Evolutionary conservation across 495 filamentous ascomycete genomes (phyloP).

Genomic region (Tirmania nivea): DNA sequence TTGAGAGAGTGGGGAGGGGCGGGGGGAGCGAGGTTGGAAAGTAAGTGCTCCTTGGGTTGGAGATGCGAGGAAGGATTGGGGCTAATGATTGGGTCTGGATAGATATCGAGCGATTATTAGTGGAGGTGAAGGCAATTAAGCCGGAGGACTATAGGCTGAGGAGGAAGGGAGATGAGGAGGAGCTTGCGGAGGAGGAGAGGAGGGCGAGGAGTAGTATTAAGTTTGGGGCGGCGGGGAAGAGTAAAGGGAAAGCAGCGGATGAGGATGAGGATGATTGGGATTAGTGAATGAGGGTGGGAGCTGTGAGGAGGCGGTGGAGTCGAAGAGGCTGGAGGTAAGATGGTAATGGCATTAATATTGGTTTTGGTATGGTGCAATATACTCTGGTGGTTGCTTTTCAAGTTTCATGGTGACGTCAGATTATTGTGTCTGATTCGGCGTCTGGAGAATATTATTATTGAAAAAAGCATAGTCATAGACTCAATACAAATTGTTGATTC

Average conservation of each 20-base stretch:
- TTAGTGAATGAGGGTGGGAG: constrained; percentile 21
- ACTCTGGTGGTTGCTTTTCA: too few relatives aligned
- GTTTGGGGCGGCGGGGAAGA: constrained; percentile 20
- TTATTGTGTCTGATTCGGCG: too few relatives aligned
- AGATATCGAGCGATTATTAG: constrained; percentile 50
- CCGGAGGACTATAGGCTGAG: constrained; percentile 56
- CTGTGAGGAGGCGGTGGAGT: neutral
- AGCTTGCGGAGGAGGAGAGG: constrained; percentile 33
- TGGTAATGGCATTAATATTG: too few relatives aligned
- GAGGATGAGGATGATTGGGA: constrained; percentile 67
- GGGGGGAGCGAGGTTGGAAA: constrained; percentile 36
- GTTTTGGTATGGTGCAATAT: too few relatives aligned
- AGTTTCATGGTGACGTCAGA: too few relatives aligned
- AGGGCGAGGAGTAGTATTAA: constrained; percentile 24
- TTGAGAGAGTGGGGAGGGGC: constrained; percentile 54
- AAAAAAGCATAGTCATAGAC: too few relatives aligned
- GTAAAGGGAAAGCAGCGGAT: constrained; percentile 27
- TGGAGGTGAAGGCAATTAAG: constrained; percentile 58
- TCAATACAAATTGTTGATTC: too few relatives aligned
- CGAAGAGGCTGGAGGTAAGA: neutral
- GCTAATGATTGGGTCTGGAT: constrained; percentile 1
- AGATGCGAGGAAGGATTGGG: neutral
- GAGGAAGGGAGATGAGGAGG: constrained; percentile 35
- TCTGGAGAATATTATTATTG: too few relatives aligned
- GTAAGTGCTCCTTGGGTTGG: constrained; percentile 20